Conservation (phyloP, 768 basidiomycete species). For the Rubroboletus pulcherrimus region DNA sequence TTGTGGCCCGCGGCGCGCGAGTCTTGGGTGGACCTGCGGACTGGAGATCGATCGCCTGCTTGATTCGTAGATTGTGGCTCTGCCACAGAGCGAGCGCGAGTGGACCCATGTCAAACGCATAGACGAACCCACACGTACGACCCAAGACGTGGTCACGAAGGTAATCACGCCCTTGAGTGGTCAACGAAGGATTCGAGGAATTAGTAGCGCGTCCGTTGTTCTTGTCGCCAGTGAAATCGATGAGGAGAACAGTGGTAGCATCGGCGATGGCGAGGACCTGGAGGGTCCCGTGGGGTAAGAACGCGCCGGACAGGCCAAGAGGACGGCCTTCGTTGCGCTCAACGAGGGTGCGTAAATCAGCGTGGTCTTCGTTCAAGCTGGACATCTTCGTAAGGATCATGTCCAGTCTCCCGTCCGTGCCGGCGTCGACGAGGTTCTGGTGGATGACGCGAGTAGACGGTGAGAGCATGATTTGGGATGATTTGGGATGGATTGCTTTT, state of each 20-base stretch:
- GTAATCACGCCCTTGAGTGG: constrained; percentile 23
- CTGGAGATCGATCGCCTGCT: constrained; percentile 32
- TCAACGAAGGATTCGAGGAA: constrained; percentile 15
- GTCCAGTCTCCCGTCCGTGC: constrained; percentile 21
- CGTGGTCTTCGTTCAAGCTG: constrained; percentile 21
- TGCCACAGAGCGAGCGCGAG: constrained; percentile 32
- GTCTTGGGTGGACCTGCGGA: constrained; percentile 9
- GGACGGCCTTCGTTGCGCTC: constrained; percentile 33
- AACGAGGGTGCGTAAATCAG: constrained; percentile 20
- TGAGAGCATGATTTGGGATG: constrained; percentile 6
- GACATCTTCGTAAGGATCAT: constrained; percentile 17
- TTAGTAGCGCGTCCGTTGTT: constrained; percentile 33
- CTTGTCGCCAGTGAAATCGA: constrained; percentile 28
- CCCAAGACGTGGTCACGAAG: constrained; percentile 28
- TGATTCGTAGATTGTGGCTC: constrained; percentile 31
- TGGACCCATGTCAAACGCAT: constrained; percentile 29
- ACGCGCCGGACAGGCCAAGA: constrained; percentile 29
- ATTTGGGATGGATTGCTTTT: not conserved
- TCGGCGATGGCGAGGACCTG: constrained; percentile 28
- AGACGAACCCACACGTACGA: constrained; percentile 26
- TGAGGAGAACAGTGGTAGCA: constrained; percentile 22
- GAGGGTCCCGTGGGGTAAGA: constrained; percentile 21
- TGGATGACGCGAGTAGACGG: constrained; percentile 15
- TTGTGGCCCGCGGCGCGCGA: constrained; percentile 20
- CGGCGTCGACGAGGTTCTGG: constrained; percentile 28